These are phyloP conservation scores for Boletellus sp. DNA, from an alignment of 1,284 basidiomycete genomes.

Conservation along the genomic window DNA sequence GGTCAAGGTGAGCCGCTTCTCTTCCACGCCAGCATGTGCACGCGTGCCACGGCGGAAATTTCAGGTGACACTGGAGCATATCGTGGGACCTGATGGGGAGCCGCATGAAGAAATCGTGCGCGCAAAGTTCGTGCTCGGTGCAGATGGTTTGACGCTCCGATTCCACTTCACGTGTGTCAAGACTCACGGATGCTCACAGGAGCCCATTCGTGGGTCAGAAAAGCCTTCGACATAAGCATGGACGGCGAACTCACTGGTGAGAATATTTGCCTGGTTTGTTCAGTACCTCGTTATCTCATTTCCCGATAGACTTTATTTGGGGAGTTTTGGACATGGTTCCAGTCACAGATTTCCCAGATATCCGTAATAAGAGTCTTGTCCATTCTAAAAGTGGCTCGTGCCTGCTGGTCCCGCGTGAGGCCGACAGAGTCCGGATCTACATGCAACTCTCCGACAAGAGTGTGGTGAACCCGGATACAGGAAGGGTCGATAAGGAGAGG, in stretches of 20 bases:
- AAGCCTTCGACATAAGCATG: constrained; percentile 48
- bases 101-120: constrained; percentile 42
- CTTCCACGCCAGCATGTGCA: neutral
- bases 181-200: constrained; percentile 28
- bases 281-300: neutral
- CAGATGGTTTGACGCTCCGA: constrained; percentile 40
- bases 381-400: constrained; percentile 52
- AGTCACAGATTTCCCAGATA: constrained; percentile 59
- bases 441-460: constrained; percentile 43
- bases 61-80: constrained; percentile 37
- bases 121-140: constrained; percentile 55
- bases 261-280: neutral
- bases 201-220: constrained; percentile 62
- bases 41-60: neutral
- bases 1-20: constrained; percentile 26
- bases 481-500: constrained; percentile 40
- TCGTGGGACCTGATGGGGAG: constrained; percentile 28
- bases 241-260: constrained; percentile 55
- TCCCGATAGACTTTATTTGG: constrained; percentile 48
- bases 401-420: constrained; percentile 44
- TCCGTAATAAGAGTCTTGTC: constrained; percentile 53
- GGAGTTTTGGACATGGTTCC: constrained; percentile 54
- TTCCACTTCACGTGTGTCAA: neutral
- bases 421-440: constrained; percentile 42
- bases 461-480: constrained; percentile 31